Evolutionary conservation across 78 protist genomes (phyloP), one percentile per base, ranked within the genome.

Genomic region (Dictyostelium purpureum): DNA sequence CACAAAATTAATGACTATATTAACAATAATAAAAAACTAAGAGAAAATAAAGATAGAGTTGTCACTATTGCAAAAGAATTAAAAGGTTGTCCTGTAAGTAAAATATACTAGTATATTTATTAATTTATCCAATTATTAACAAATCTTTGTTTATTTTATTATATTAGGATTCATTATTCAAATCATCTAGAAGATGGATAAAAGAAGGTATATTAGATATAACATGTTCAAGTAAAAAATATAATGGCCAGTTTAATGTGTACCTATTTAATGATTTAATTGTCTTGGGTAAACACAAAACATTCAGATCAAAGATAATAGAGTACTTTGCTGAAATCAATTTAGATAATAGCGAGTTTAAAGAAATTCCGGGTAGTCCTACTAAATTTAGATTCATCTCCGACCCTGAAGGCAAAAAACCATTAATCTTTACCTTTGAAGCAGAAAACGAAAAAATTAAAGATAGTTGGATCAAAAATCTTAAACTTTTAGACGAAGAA

Each of bases 101-200:
- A 7, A 61, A 45, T 12, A 42, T 12, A 19, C 16, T 49, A 14
- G 54, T n/a, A n/a, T n/a, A n/a, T n/a, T 49, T 49, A 4, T 28
- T 18, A 52, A 51, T 51, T n/a, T 6, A 71, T 14, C 49, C 4
- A 51, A 51, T 5, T 52, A 21, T n/a, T 24, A 28, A 51, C 43
- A 33, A 28, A 37, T 76, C 14, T 33, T 57, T 26, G 3, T 26
- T 14, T 52, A 5, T 52, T 33, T n/a, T 10, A 11, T 76, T 4
- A 9, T 76, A n/a, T 16, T 37, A 33, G 45, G 67, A 21, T 2
- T 26, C 59, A 28, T 33, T 85, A 9, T 37, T 85, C 4, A 24
- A 24, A 35, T 74, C 92, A 28, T 70, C 79, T 18, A 85, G 92
- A 74, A 73, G 92, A 73, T 85, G 80, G 80, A 73, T 85, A 16